Conservation (phyloP, 768 basidiomycete species). For the button mushroom (Agaricus bisporus) region DNA sequence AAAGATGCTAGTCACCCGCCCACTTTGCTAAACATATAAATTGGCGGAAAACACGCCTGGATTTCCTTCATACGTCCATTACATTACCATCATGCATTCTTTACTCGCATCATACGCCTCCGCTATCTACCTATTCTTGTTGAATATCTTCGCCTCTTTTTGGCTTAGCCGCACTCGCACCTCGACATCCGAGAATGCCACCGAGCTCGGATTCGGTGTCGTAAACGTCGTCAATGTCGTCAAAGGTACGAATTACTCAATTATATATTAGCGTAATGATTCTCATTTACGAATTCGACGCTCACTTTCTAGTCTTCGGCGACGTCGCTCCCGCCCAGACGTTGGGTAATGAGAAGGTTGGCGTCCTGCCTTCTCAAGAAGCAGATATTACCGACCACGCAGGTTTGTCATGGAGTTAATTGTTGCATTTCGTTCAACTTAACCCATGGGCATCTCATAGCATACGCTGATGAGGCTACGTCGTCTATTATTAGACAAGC, state of each 20-base stretch:
- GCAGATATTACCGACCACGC: neutral
- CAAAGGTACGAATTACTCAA: neutral
- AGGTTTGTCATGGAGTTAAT: neutral
- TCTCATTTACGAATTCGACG: too few relatives aligned
- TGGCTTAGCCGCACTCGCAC: neutral
- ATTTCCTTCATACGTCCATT: neutral
- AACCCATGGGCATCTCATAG: neutral
- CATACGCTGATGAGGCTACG: neutral
- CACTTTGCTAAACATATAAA: too few relatives aligned
- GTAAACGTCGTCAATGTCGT: neutral
- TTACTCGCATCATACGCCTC: neutral
- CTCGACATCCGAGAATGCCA: neutral
- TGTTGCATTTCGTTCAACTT: neutral
- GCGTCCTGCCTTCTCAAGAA: neutral
- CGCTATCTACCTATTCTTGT: neutral
- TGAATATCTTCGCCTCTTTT: neutral
- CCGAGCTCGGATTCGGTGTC: neutral
- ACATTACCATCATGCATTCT: neutral
- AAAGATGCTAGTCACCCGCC: neutral
- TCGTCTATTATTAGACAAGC: neutral
- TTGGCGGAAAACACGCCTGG: too few relatives aligned
- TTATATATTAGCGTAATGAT: neutral
- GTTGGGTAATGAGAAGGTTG: neutral
- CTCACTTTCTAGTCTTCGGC: too few relatives aligned
- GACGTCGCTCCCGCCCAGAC: too few relatives aligned